These are phyloP conservation scores for Leishmania tropica DNA, from an alignment of 208 protist genomes.

Conservation along the genomic window DNA sequence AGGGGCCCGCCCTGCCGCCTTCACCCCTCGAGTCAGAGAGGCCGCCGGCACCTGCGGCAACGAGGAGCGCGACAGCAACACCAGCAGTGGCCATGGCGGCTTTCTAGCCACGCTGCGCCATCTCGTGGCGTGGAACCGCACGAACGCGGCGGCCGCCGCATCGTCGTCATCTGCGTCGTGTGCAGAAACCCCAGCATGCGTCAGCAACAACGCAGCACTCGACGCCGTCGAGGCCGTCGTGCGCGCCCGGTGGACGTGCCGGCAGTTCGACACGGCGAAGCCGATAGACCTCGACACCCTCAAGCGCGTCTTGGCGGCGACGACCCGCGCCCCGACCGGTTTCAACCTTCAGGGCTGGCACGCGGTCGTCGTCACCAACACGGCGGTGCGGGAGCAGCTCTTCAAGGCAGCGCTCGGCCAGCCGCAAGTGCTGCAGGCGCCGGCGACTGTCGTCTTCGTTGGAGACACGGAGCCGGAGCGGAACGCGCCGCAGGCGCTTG, in stretches of 20 bases:
- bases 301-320: slow-evolving; percentile 49
- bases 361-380: slow-evolving; percentile 78
- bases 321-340: slow-evolving; percentile 66
- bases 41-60: neutral
- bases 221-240: slow-evolving; percentile 40
- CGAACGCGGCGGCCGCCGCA: slow-evolving; percentile 30
- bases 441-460: slow-evolving; percentile 76
- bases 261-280: slow-evolving; percentile 50
- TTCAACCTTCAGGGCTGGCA: slow-evolving; percentile 90
- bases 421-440: slow-evolving; percentile 66
- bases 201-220: slow-evolving; percentile 8
- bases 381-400: slow-evolving; percentile 37
- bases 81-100: neutral
- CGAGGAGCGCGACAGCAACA: neutral
- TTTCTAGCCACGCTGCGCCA: slow-evolving; percentile 33
- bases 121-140: slow-evolving; percentile 44
- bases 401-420: slow-evolving; percentile 68
- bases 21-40: neutral
- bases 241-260: slow-evolving; percentile 48
- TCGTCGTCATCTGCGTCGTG: neutral
- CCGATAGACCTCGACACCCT: slow-evolving; percentile 46
- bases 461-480: slow-evolving; percentile 68
- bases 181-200: neutral
- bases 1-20: neutral
- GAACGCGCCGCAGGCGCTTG: slow-evolving; percentile 63